Percentiles rank a stretch among this genome's conserved stretches.
phyloP scores from a whole-genome alignment of 139 green algal species.

The Astrephomene gubernaculifera region DNA sequence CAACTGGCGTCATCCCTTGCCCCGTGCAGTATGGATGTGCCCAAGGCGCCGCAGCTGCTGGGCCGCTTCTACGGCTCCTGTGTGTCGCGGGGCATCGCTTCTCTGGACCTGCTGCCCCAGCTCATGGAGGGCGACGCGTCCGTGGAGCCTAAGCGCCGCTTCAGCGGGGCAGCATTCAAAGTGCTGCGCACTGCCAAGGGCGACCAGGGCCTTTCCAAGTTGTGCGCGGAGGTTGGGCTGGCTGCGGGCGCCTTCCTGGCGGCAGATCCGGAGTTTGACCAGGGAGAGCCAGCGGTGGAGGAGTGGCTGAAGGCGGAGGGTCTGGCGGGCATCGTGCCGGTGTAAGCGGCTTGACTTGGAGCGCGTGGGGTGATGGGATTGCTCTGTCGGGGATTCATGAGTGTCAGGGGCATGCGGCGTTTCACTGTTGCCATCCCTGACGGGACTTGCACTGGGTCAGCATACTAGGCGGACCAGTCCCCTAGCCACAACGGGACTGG shows the following conservation, averaged over 20 bases:
- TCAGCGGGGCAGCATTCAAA: conserved; percentile 68
- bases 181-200: conserved; percentile 49
- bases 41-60: conserved; percentile 75
- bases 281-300: conserved; percentile 54
- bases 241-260: conserved; percentile 61
- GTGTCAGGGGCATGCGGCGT: too few species aligned
- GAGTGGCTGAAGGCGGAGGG: conserved; percentile 71
- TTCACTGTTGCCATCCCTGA: too few species aligned
- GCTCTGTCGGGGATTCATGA: too few species aligned
- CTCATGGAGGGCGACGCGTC: conserved; percentile 58
- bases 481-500: too few species aligned
- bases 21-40: conserved; percentile 75
- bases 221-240: conserved; percentile 53
- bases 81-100: conserved; percentile 35
- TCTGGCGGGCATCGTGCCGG: conserved; percentile 50
- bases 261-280: conserved; percentile 78
- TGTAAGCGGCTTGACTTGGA: conserved; percentile 50
- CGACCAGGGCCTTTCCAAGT: conserved; percentile 47
- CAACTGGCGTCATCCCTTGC: too few species aligned
- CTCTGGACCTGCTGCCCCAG: conserved; percentile 45
- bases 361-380: too few species aligned
- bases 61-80: conserved; percentile 72
- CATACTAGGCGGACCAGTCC: too few species aligned
- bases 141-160: conserved; percentile 69
- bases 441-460: too few species aligned